These are phyloP conservation scores for Plasmodium falciparum DNA, from an alignment of 169 alveolate genomes.

Conservation along the genomic window DNA sequence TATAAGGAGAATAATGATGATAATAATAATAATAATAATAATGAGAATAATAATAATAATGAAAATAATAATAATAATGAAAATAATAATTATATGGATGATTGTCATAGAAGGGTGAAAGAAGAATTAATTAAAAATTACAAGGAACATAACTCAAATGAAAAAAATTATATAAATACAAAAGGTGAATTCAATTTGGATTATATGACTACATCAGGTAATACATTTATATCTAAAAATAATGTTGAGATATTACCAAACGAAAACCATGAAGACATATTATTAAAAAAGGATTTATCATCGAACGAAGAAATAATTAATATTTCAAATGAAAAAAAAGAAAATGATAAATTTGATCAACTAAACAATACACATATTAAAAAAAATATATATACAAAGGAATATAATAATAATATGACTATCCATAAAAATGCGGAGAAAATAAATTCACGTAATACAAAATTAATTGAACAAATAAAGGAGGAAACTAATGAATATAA, in stretches of 20 bases:
- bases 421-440: not conserved
- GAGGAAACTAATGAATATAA: too few species aligned
- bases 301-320: conserved; percentile 7
- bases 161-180: too few species aligned
- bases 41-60: not conserved
- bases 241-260: too few species aligned
- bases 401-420: not conserved
- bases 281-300: conserved; percentile 1
- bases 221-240: too few species aligned
- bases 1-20: not conserved
- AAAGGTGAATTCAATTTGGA: too few species aligned
- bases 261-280: too few species aligned
- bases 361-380: too few species aligned
- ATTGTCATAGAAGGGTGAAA: too few species aligned
- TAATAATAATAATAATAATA: not conserved
- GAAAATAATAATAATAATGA: not conserved
- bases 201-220: too few species aligned
- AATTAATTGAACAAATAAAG: not conserved
- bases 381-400: not conserved
- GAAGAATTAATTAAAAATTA: too few species aligned
- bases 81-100: too few species aligned
- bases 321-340: conserved; percentile 5
- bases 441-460: conserved; percentile 2
- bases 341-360: not conserved
- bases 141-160: too few species aligned